A percentile compares a stretch with the other conserved stretches of the same genome.
phyloP scores from a whole-genome alignment of 257 asterid genomes.

The Nicotiana undulata region DNA sequence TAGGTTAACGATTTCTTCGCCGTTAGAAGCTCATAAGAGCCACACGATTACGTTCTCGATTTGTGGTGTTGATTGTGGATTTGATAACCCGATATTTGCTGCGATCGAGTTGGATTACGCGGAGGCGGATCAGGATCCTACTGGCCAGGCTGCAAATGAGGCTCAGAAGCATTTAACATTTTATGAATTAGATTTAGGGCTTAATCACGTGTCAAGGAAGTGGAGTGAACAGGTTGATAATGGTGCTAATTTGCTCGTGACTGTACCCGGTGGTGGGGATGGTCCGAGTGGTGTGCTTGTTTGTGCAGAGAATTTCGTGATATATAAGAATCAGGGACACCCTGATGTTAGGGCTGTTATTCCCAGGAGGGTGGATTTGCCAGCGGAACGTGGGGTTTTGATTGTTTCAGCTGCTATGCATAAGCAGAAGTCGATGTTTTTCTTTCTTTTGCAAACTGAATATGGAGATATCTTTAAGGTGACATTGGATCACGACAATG shows the following conservation, averaged over 20 bases:
- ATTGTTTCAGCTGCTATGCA: constrained; percentile 94
- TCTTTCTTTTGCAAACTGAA: constrained; percentile 96
- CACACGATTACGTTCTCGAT: constrained; percentile 76
- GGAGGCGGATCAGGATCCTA: constrained; percentile 96
- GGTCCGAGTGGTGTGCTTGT: constrained; percentile 99
- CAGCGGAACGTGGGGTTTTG: constrained; percentile 95
- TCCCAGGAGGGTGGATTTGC: constrained; percentile 91
- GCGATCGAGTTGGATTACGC: constrained; percentile 93
- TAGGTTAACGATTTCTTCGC: constrained; percentile 89
- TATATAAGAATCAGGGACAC: constrained; percentile 95
- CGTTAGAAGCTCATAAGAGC: constrained; percentile 95
- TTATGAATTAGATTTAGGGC: constrained; percentile 93
- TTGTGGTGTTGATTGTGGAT: constrained; percentile 86
- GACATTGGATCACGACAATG: constrained; percentile 77
- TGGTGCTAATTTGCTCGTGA: constrained; percentile 94
- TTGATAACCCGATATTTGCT: constrained; percentile 93
- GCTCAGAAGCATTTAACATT: constrained; percentile 91
- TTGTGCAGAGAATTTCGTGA: constrained; percentile 93
- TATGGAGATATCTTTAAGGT: constrained; percentile 92
- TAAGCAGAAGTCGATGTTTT: constrained; percentile 92
- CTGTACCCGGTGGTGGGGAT: constrained; percentile 99
- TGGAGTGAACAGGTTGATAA: constrained; percentile 97
- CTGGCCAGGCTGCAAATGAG: constrained; percentile 87
- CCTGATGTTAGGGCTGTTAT: constrained; percentile 92
- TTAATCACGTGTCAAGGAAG: constrained; percentile 95